These are phyloP conservation scores for Hydrangea macrophylla DNA, from an alignment of 148 eudicot species.

Conservation along the genomic window DNA sequence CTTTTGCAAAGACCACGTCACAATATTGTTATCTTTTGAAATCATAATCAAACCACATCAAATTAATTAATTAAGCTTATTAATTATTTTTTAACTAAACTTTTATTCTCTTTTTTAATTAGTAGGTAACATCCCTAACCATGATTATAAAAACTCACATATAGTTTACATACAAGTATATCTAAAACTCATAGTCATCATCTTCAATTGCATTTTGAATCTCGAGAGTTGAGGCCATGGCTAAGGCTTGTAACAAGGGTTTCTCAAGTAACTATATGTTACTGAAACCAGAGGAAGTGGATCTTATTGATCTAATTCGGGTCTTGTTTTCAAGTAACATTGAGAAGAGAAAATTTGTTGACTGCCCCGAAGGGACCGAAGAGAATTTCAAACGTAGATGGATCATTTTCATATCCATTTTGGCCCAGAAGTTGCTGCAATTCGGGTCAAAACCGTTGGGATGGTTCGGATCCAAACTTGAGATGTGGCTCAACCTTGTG, in stretches of 20 bases:
- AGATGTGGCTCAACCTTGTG: slow-evolving; percentile 30
- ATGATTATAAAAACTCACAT: too few relatives aligned
- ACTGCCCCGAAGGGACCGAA: slow-evolving; percentile 16
- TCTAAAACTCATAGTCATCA: too few relatives aligned
- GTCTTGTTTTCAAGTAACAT: slow-evolving; percentile 23
- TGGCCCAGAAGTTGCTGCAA: slow-evolving; percentile 22
- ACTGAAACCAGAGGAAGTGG: slow-evolving; percentile 24
- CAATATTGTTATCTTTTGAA: too few relatives aligned
- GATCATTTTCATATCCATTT: slow-evolving; percentile 29
- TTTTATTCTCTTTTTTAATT: too few relatives aligned
- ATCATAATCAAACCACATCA: too few relatives aligned
- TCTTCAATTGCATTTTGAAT: too few relatives aligned
- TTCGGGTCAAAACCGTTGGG: slow-evolving; percentile 14
- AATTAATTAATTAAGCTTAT: too few relatives aligned
- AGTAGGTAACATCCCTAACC: too few relatives aligned
- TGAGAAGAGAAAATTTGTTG: slow-evolving; percentile 23
- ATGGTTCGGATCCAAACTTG: slow-evolving; percentile 20
- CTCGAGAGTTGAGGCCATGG: neutral
- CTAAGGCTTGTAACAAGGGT: slow-evolving; percentile 18
- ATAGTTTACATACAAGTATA: too few relatives aligned
- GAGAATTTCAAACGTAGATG: slow-evolving; percentile 20
- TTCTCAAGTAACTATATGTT: slow-evolving; percentile 26
- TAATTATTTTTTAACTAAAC: too few relatives aligned
- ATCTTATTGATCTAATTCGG: slow-evolving; percentile 12
- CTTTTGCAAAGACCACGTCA: too few relatives aligned